These are phyloP conservation scores for Venturia effusa DNA, from an alignment of 2,329 filamentous ascomycete species.

Conservation along the genomic window DNA sequence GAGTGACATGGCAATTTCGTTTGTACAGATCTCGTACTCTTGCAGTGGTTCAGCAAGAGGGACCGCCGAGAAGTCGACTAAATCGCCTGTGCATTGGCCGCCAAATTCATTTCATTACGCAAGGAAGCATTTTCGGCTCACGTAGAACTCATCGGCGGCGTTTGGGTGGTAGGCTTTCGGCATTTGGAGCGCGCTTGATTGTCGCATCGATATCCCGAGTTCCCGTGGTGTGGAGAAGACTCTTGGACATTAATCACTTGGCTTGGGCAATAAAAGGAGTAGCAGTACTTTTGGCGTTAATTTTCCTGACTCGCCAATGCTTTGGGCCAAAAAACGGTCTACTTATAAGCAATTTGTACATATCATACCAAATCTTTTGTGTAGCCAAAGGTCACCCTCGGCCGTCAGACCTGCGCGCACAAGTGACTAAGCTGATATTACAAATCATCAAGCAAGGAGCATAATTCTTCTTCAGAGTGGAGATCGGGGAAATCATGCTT, in stretches of 20 bases:
- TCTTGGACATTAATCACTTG: not conserved
- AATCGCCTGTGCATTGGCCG: not conserved
- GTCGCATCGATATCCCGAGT: conserved; percentile 2
- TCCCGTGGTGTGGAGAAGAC: not conserved
- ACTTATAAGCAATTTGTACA: not conserved
- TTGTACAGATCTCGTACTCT: not conserved
- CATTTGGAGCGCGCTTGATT: not conserved
- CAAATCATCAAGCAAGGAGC: not conserved
- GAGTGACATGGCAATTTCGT: not conserved
- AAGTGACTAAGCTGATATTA: not conserved
- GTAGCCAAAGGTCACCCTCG: not conserved
- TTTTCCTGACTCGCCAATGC: too few species aligned
- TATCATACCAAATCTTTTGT: not conserved
- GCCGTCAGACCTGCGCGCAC: not conserved
- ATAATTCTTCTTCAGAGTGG: not conserved
- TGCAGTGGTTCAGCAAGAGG: too few species aligned
- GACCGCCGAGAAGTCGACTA: too few species aligned
- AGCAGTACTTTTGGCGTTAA: not conserved
- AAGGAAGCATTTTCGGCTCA: not conserved
- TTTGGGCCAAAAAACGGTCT: too few species aligned
- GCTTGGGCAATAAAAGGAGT: not conserved
- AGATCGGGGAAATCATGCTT: not conserved
- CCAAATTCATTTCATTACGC: not conserved
- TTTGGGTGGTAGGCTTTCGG: not conserved
- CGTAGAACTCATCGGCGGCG: not conserved